Evolutionary conservation across 2,329 filamentous ascomycete genomes (phyloP), one percentile per base, ranked within the genome.

Genomic region (Arthroderma sp.): DNA sequence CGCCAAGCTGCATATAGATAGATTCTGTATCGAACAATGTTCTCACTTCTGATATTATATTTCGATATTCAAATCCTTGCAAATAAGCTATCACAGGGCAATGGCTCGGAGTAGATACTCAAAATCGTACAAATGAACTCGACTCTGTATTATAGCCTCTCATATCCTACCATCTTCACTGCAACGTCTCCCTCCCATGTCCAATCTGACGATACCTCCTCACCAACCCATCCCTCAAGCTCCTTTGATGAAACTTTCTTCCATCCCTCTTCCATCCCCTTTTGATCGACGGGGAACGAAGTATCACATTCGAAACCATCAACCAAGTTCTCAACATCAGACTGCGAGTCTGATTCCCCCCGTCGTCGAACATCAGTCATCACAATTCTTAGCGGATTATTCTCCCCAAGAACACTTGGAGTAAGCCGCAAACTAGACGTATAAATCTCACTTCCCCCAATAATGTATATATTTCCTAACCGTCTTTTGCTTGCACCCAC

Each of bases 371-470:
- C 66, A 63, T 72, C 67, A 37, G 72, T 74, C 71, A 74, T 70
- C 21, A 74, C 66, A 61, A 74, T 68, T 56, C 72, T 61, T 38
- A 74, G 58, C 21, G 62, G 44, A 59, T 56, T 49, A 9, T 63
- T 73, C 68, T 54, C 44, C 17, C 51, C 51, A 19, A 58, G 31
- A 2, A 25, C 35, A 9, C 58, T 25, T 7, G 39, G 15, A 33
- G 54, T 43, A 44, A 68, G 57, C 9, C 63, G 55, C 66, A 97
- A 75, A 13, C 88, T 85, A 21, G 84, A 80, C 39, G 75, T 76
- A 72, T 97, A 98, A 62, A 97, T 85, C 73, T 90, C 86, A 57
- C 83, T 87, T 3, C 93, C 93, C 23, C 93, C 93, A 65, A 98
- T 96, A 44, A 97, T 81, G 71, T 91, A 97, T 2, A 89, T 78